A percentile compares a stretch with the other conserved stretches of the same genome.
These are phyloP conservation scores for Quercus lobata DNA, from an alignment of 331 rosid genomes.

Conservation along the genomic window DNA sequence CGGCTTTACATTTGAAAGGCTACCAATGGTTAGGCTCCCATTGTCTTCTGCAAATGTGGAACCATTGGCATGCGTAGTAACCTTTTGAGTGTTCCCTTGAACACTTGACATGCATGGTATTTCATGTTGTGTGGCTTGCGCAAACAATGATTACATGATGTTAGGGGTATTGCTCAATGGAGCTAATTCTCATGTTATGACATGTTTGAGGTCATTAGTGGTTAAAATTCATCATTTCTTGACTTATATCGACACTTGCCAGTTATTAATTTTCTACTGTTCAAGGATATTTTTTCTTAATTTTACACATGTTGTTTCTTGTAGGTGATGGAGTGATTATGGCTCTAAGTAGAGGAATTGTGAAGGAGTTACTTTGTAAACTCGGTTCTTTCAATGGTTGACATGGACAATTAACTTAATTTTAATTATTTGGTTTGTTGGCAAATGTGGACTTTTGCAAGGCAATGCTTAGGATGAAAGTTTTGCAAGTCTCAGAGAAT, in stretches of 20 bases:
- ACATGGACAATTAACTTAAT: background rate
- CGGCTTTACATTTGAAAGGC: background rate
- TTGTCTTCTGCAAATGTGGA: background rate
- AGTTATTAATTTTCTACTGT: background rate
- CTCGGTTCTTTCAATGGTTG: background rate
- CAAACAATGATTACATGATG: background rate
- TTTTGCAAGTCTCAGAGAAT: background rate
- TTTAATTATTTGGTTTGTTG: background rate
- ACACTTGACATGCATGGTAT: background rate
- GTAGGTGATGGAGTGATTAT: background rate
- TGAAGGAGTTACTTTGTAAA: background rate
- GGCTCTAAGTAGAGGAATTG: background rate
- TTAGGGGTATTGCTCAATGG: too few species aligned
- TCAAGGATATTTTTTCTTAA: background rate
- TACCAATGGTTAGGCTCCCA: background rate
- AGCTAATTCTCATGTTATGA: too few species aligned
- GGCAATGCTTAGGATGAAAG: background rate
- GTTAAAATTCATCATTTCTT: background rate
- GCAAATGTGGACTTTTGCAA: background rate
- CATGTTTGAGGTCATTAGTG: background rate
- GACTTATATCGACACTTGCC: background rate
- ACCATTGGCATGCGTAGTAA: background rate
- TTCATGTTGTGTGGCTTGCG: background rate
- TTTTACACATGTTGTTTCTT: background rate
- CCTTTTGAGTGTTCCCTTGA: background rate